phyloP scores from a whole-genome alignment of 106 monocot genomes.

The Apostasia shenzhenica region DNA sequence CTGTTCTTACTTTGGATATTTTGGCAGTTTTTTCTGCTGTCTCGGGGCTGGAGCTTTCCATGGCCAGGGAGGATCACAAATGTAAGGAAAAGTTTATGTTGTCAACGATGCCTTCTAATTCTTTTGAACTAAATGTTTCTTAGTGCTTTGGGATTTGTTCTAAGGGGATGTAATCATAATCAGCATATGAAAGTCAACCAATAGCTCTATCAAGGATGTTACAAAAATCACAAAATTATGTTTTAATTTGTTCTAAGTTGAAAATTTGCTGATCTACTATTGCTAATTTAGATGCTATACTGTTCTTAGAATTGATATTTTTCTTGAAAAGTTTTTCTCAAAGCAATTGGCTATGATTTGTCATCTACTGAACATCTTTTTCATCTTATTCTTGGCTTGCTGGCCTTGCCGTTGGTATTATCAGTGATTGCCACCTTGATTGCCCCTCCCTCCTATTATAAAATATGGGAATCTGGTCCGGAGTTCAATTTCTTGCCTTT shows the following conservation, averaged over 20 bases:
- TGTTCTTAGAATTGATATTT: too few relatives aligned
- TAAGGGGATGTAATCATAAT: not conserved
- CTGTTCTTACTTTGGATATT: not conserved
- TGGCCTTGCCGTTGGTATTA: not conserved
- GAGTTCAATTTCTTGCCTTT: too few relatives aligned
- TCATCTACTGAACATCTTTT: not conserved
- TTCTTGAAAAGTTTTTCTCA: too few relatives aligned
- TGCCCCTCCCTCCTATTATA: not conserved
- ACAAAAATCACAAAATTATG: too few relatives aligned
- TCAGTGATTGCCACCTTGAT: constrained; percentile 1
- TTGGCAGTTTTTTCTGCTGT: constrained; percentile 88
- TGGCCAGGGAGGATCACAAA: constrained; percentile 85
- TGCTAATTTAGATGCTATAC: too few relatives aligned
- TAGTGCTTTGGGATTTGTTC: not conserved
- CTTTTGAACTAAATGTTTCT: not conserved
- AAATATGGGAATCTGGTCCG: too few relatives aligned
- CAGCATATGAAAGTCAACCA: too few relatives aligned
- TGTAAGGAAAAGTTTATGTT: constrained; percentile 40
- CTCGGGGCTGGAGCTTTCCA: constrained; percentile 85
- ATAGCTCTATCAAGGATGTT: too few relatives aligned
- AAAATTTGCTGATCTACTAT: too few relatives aligned
- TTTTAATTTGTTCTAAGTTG: too few relatives aligned
- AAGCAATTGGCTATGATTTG: not conserved
- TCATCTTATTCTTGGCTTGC: not conserved
- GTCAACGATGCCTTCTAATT: not conserved